Percentiles rank a stretch among this genome's conserved stretches.
These are phyloP conservation scores for Caryopteris hybrid DNA, from an alignment of 305 asterid genomes.

Conservation along the genomic window DNA sequence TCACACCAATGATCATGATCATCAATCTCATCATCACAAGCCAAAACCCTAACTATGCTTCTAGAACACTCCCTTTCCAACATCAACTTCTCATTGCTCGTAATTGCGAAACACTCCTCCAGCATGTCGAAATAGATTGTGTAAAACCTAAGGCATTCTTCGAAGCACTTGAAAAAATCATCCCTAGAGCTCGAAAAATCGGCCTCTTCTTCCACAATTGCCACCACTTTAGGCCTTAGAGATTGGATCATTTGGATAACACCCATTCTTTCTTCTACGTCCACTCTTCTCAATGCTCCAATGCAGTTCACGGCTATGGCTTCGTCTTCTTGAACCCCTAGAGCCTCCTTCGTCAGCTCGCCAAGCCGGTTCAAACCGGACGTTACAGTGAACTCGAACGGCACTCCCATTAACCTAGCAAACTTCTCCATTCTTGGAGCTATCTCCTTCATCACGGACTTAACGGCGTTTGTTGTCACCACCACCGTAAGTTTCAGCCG, in stretches of 20 bases:
- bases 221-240: conserved; percentile 57
- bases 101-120: conserved; percentile 58
- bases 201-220: conserved; percentile 78
- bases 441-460: conserved; percentile 62
- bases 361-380: conserved; percentile 37
- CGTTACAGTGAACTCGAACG: conserved; percentile 62
- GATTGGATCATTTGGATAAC: conserved; percentile 41
- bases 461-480: conserved; percentile 29
- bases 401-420: conserved; percentile 89
- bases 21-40: conserved; percentile 42
- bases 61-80: conserved; percentile 75
- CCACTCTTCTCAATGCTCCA: conserved; percentile 44
- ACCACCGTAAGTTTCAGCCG: conserved; percentile 64
- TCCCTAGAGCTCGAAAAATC: conserved; percentile 43
- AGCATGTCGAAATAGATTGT: conserved; percentile 69
- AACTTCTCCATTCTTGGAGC: conserved; percentile 81
- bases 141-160: conserved; percentile 74
- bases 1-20: conserved; percentile 18
- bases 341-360: conserved; percentile 41
- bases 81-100: conserved; percentile 77
- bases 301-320: conserved; percentile 70
- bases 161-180: conserved; percentile 56
- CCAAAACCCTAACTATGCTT: conserved; percentile 74
- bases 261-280: conserved; percentile 26
- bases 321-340: conserved; percentile 55